phyloP scores from a whole-genome alignment of 2,329 filamentous ascomycete species.

The Aspergillus amoenus region DNA sequence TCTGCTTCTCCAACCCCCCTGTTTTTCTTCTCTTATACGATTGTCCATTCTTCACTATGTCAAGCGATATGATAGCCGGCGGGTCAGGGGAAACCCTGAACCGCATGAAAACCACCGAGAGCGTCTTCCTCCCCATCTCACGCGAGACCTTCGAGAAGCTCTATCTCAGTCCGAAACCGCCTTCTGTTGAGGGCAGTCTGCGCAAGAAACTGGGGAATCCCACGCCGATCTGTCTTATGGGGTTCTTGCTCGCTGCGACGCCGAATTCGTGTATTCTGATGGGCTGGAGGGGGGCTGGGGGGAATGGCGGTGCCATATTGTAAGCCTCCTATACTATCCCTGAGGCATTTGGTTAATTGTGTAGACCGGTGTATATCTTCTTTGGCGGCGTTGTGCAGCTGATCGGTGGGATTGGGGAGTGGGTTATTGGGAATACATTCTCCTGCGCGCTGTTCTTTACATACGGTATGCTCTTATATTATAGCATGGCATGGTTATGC shows the following conservation, averaged over 20 bases:
- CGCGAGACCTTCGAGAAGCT: constrained; percentile 65
- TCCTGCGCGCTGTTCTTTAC: constrained; percentile 55
- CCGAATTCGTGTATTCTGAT: constrained; percentile 58
- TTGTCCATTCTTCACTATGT: not conserved
- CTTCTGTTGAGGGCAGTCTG: constrained; percentile 53
- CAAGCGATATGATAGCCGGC: constrained; percentile 19
- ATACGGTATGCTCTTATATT: constrained; percentile 37
- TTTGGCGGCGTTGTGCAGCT: constrained; percentile 49
- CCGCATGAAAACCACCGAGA: constrained; percentile 36
- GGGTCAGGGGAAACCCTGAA: constrained; percentile 29
- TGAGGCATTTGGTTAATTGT: constrained; percentile 7
- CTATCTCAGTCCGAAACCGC: constrained; percentile 56
- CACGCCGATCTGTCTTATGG: constrained; percentile 59
- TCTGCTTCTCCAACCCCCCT: no score
- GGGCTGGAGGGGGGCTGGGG: constrained; percentile 60
- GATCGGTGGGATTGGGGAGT: constrained; percentile 43
- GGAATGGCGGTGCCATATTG: constrained; percentile 49
- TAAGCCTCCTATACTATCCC: constrained; percentile 11
- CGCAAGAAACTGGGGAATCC: constrained; percentile 61
- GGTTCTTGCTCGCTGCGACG: constrained; percentile 56
- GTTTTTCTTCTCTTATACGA: no score
- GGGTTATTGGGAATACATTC: constrained; percentile 58
- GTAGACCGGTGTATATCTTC: constrained; percentile 42
- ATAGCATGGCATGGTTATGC: not conserved
- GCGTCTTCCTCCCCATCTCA: constrained; percentile 51